Evolutionary conservation across 345 rosid genomes (phyloP).

Genomic region (Rhizophora apiculata): DNA sequence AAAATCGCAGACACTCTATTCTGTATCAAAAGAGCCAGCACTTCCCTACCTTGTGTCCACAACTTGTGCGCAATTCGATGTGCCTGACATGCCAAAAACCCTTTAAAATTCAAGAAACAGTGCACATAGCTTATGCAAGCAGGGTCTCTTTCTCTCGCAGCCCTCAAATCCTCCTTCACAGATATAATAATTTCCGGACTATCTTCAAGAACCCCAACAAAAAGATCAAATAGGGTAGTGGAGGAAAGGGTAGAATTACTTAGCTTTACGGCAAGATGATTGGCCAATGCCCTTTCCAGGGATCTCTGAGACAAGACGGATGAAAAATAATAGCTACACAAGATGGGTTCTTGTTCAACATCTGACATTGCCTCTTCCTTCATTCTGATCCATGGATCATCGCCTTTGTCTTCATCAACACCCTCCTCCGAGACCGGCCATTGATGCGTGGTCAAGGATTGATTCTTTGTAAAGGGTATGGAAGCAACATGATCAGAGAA

Average conservation of each 20-base stretch:
- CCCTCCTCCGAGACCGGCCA: slow-evolving; percentile 21
- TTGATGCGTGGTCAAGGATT: slow-evolving; percentile 32
- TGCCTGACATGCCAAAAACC: slow-evolving; percentile 73
- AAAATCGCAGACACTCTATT: slow-evolving; percentile 71
- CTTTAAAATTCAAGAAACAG: slow-evolving; percentile 75
- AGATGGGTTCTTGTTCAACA: slow-evolving; percentile 57
- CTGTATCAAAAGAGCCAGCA: slow-evolving; percentile 68
- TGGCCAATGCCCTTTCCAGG: slow-evolving; percentile 66
- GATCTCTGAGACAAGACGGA: slow-evolving; percentile 63
- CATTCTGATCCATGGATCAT: slow-evolving; percentile 57
- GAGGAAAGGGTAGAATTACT: slow-evolving; percentile 59
- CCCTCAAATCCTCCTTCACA: slow-evolving; percentile 59
- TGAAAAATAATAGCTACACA: slow-evolving; percentile 60
- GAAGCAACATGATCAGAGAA: slow-evolving; percentile 29
- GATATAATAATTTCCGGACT: slow-evolving; percentile 46
- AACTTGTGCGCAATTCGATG: slow-evolving; percentile 76
- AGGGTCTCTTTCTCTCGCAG: slow-evolving; percentile 75
- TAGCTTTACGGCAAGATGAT: slow-evolving; percentile 61
- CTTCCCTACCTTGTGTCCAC: slow-evolving; percentile 59
- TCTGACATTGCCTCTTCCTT: slow-evolving; percentile 63
- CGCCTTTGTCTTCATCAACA: slow-evolving; percentile 19
- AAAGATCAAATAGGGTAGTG: slow-evolving; percentile 53
- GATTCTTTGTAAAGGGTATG: slow-evolving; percentile 30
- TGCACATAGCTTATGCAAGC: slow-evolving; percentile 76
- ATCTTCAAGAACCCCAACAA: slow-evolving; percentile 50